phyloP scores from a whole-genome alignment of 495 filamentous ascomycete species.

The Aspergillus heteromorphus region DNA sequence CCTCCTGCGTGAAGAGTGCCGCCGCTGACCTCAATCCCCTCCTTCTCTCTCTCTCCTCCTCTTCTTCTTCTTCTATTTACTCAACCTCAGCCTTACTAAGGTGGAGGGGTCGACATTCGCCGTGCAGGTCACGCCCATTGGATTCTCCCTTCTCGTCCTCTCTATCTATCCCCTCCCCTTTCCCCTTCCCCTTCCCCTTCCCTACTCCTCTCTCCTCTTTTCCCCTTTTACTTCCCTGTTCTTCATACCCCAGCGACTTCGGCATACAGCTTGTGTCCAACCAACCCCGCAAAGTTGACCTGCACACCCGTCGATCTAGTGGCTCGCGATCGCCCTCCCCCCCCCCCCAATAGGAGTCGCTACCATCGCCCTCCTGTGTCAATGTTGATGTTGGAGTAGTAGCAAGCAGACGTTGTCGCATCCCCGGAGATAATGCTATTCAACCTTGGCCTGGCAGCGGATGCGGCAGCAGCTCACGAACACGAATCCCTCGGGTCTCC shows the following conservation, averaged over 20 bases:
- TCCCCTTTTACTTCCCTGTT: background rate
- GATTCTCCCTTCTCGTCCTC: background rate
- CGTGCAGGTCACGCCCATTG: constrained; percentile 9
- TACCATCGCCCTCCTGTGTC: constrained; percentile 2
- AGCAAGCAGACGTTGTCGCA: constrained; percentile 5
- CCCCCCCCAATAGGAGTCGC: background rate
- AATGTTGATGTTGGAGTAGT: constrained; percentile 13
- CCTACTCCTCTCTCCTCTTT: background rate
- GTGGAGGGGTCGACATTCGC: background rate
- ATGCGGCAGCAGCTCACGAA: constrained; percentile 52
- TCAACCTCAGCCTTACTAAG: background rate
- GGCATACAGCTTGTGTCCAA: background rate
- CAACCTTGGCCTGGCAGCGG: constrained; percentile 48
- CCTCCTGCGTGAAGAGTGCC: too few species aligned
- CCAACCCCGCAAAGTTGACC: too few species aligned
- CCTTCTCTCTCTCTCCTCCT: too few species aligned
- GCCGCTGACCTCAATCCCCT: constrained; percentile 2
- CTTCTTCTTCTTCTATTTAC: background rate
- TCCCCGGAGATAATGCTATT: constrained; percentile 34
- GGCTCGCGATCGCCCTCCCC: background rate
- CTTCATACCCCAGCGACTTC: background rate
- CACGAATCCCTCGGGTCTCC: constrained; percentile 45
- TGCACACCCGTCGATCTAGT: background rate
- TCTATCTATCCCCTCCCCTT: background rate
- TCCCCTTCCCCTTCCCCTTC: background rate